Evolutionary conservation across 1,284 basidiomycete species (phyloP), one percentile per base, ranked within the genome.

Genomic region (Irpex sp.): DNA sequence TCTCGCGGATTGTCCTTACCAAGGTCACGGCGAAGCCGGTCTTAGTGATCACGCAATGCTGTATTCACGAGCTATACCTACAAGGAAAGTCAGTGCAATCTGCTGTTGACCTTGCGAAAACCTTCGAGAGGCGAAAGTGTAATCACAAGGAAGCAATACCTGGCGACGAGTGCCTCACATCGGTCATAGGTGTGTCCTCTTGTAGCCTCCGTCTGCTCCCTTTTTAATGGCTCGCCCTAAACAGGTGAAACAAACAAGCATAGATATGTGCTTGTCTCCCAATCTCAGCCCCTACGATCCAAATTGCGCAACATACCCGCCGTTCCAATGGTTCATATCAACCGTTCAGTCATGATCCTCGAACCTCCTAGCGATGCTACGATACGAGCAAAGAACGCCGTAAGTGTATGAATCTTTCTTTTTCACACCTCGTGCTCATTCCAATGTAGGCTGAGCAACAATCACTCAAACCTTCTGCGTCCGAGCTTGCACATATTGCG

Each of bases 31-130:
- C 72, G 78, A 82, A 81, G 81, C 77, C 75, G 76, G 75, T 61
- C 71, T 65, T 73, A 97, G 95, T 98, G 95, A 97, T 98, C 74
- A 97, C 96, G 0, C 96, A 97, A 74, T 98, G 96, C 74, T 95
- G 91, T 73, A 93, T 98, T 60, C 88, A 95, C 68, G 92, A 94
- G 71, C 81, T 98, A 1, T 98, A 97, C 76, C 81, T 92, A 1
- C 84, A 89, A 64, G 94, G 93, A 15, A 85, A 83, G 64, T 73
- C 81, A 3, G 82, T 83, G 37, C 94, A 97, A 71, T 76, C 82
- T 0, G 85, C 88, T 0, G 89, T 94, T 0, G 91, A 97, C 72
- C 82, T 97, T 52, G 96, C 97, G 1, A 98, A 98, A 77, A 84
- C 80, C 0, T 97, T 96, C 71, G 97, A 98, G 78, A 83, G 97